Evolutionary conservation across 139 green algal species (phyloP), one percentile per base, ranked within the genome.

Genomic region (Chlamydomonas sphaeroides): DNA sequence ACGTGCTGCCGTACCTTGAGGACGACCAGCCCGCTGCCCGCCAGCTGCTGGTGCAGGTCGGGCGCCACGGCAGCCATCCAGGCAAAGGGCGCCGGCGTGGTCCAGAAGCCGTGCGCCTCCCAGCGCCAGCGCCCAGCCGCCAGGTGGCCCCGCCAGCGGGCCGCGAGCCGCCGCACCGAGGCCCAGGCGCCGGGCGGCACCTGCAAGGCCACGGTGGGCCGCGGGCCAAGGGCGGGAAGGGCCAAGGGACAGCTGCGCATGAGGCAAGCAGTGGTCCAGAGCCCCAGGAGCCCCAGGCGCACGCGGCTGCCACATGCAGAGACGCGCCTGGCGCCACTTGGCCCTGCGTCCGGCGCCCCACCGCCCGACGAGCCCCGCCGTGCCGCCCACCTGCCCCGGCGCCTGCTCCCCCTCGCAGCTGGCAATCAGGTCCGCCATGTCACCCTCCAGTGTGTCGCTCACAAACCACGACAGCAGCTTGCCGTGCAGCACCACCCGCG

Each of bases 401-500:
- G 73, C 33, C 73, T 32, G 5, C 57, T 20, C 28, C 56, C 38
- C 73, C 73, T 56, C 73, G 61, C 74, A 81, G 74, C 48, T 53
- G 20, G 38, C 39, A 28, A 92, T 28, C 14, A 88, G 41, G 15
- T 38, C 57, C 20, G 75, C n/a, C 32, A 90, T 80, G 65, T 93
- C 87, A 0, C 25, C 23, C 0, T 20, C 23, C 26, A 87, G 61
- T 5, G 78, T 84, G 71, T 93, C 89, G 1, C 73, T 87, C 61
- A 93, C 89, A 74, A 93, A 93, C 87, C 87, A 93, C 25, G 85
- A 56, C 28, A 91, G 78, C 28, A 63, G 49, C 80, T 93, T 93
- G 38, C 89, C 89, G 42, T 93, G 89, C 28, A 93, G 75, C 20
- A 89, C 83, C 42, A 91, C 79, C 35, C 76, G n/a, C 33, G 79